A percentile compares a stretch with the other conserved stretches of the same genome.
These are phyloP conservation scores for Pseudonectria buxi DNA, from an alignment of 2,329 filamentous ascomycete species.

Conservation along the genomic window DNA sequence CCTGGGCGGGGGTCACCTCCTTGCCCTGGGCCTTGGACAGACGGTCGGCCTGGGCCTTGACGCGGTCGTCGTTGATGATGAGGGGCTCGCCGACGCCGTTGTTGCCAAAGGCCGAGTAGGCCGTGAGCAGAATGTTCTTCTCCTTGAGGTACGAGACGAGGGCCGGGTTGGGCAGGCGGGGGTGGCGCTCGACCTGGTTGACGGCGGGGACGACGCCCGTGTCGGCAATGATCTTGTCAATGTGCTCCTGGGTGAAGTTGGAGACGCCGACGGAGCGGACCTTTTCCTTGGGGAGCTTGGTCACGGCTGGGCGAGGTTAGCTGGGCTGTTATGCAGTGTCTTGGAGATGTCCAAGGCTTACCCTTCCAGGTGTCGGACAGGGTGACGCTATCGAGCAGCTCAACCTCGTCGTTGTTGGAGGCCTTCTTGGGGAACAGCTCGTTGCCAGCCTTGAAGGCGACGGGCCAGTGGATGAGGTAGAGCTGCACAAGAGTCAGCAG, in stretches of 20 bases:
- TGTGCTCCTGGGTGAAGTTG: slow-evolving; percentile 60
- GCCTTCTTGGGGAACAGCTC: slow-evolving; percentile 39
- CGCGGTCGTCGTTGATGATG: slow-evolving; percentile 49
- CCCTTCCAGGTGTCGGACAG: slow-evolving; percentile 40
- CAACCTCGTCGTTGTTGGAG: slow-evolving; percentile 27
- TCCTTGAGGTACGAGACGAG: slow-evolving; percentile 53
- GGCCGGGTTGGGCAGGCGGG: slow-evolving; percentile 50
- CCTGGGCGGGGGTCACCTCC: slow-evolving; percentile 36
- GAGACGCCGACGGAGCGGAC: slow-evolving; percentile 64
- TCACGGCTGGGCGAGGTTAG: slow-evolving; percentile 30
- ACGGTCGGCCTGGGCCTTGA: slow-evolving; percentile 50
- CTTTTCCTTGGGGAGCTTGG: slow-evolving; percentile 53
- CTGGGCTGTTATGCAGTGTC: neutral
- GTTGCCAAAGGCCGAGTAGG: slow-evolving; percentile 53
- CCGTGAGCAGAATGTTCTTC: slow-evolving; percentile 61
- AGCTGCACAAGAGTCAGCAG: slow-evolving; percentile 27
- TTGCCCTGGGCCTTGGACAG: slow-evolving; percentile 27
- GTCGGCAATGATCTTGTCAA: slow-evolving; percentile 50
- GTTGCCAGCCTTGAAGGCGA: slow-evolving; percentile 34
- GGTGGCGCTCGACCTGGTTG: slow-evolving; percentile 66
- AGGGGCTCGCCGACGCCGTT: slow-evolving; percentile 39
- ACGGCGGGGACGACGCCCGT: slow-evolving; percentile 53
- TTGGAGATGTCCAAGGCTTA: no score
- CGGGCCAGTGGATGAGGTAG: slow-evolving; percentile 60
- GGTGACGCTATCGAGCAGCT: slow-evolving; percentile 38